Percentiles rank a stretch among this genome's conserved stretches.
phyloP scores from a whole-genome alignment of 176 grass and related monocot genomes.

The Rhipidocladum racemiflorum region DNA sequence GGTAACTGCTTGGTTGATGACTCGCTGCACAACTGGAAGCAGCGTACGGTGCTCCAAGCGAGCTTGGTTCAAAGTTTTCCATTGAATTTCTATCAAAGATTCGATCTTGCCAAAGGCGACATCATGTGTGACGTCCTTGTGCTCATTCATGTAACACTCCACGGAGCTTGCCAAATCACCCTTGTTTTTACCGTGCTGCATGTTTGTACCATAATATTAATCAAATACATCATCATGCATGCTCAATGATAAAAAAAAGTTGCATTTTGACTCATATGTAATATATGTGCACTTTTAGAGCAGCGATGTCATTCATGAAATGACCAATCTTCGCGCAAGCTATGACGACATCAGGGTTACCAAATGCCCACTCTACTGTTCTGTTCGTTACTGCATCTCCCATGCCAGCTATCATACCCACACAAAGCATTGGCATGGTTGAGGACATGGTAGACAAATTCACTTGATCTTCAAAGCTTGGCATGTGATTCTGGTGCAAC shows the following conservation, averaged over 20 bases:
- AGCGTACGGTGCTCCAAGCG: too few species aligned
- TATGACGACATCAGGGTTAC: background rate
- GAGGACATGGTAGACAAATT: background rate
- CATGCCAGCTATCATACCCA: constrained; percentile 35
- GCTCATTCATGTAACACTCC: background rate
- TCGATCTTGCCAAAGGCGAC: too few species aligned
- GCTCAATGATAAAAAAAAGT: too few species aligned
- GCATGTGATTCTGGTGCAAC: constrained; percentile 18
- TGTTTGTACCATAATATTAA: too few species aligned
- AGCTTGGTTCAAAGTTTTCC: too few species aligned
- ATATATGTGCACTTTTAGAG: too few species aligned
- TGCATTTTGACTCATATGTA: too few species aligned
- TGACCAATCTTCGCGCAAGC: background rate
- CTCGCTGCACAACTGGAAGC: too few species aligned
- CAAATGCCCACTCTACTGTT: constrained; percentile 32
- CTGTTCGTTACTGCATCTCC: constrained; percentile 33
- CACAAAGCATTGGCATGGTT: background rate
- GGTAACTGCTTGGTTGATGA: too few species aligned
- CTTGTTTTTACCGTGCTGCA: background rate
- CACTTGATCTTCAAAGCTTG: constrained; percentile 31
- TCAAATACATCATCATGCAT: too few species aligned
- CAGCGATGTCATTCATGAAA: constrained; percentile 26
- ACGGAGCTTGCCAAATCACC: background rate
- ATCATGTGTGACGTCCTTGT: too few species aligned
- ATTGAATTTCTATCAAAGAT: too few species aligned